A percentile compares a stretch with the other conserved stretches of the same genome.
phyloP scores from a whole-genome alignment of 2,329 filamentous ascomycete genomes.

The Colletotrichum paranaense region DNA sequence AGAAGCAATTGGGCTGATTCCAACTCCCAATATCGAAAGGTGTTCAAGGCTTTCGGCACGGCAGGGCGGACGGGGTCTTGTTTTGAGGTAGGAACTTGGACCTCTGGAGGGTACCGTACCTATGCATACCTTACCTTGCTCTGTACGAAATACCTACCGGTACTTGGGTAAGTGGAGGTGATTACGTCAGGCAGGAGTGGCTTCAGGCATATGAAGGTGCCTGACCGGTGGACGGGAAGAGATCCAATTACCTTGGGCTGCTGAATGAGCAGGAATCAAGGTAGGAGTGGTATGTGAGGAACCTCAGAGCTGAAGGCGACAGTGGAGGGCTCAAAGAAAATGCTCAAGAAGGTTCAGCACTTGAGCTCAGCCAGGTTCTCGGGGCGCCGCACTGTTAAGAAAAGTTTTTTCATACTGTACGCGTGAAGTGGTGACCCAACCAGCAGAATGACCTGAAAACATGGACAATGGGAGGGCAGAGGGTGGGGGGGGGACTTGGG shows the following conservation, averaged over 20 bases:
- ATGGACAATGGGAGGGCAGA: not conserved
- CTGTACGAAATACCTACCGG: too few species aligned
- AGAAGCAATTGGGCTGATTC: not conserved
- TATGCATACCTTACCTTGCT: too few species aligned
- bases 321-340: not conserved
- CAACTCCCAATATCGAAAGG: not conserved
- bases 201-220: too few species aligned
- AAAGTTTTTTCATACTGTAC: not conserved
- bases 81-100: too few species aligned
- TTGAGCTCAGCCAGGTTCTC: not conserved
- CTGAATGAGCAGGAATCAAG: too few species aligned
- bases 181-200: too few species aligned
- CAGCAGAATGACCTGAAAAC: not conserved
- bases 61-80: not conserved
- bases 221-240: too few species aligned
- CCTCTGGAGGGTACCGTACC: too few species aligned
- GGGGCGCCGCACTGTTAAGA: not conserved
- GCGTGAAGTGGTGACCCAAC: constrained; percentile 11
- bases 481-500: too few species aligned
- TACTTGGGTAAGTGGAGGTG: too few species aligned
- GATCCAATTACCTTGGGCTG: too few species aligned
- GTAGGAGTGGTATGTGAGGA: too few species aligned
- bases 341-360: not conserved
- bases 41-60: not conserved
- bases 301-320: not conserved